Evolutionary conservation across 768 basidiomycete genomes (phyloP).

Genomic region (Mycena sanguinolenta): DNA sequence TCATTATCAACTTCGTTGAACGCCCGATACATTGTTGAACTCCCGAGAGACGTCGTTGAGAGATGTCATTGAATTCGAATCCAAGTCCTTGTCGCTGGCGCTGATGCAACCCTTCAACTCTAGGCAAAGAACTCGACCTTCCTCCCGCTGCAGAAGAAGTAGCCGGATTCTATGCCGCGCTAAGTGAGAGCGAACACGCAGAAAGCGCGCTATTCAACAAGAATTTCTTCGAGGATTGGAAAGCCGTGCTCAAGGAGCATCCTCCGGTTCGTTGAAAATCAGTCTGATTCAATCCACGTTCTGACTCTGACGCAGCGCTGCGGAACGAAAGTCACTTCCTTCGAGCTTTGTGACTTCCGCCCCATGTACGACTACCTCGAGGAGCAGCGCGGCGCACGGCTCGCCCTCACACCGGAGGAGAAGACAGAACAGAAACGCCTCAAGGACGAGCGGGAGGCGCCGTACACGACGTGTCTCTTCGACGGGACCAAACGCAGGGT

Average conservation of each 20-base stretch:
- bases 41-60: too few species aligned
- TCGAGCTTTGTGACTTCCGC: constrained; percentile 91
- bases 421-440: constrained; percentile 93
- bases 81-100: too few species aligned
- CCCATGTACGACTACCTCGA: constrained; percentile 96
- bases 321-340: constrained; percentile 78
- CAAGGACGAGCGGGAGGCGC: constrained; percentile 86
- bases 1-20: too few species aligned
- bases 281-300: background rate
- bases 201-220: constrained; percentile 89
- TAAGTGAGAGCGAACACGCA: constrained; percentile 94
- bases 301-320: constrained; percentile 62
- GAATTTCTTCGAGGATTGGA: constrained; percentile 97
- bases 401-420: constrained; percentile 83
- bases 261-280: constrained; percentile 79
- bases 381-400: constrained; percentile 92
- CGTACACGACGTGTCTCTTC: constrained; percentile 86
- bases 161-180: constrained; percentile 95
- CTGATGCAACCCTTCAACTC: constrained; percentile 31
- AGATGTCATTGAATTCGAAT: background rate
- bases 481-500: constrained; percentile 98
- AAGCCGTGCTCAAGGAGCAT: constrained; percentile 78
- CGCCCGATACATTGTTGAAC: too few species aligned
- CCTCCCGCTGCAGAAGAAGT: constrained; percentile 94
- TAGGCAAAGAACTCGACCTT: constrained; percentile 86